A percentile compares a stretch with the other conserved stretches of the same genome.
Evolutionary conservation across 2,329 filamentous ascomycete genomes (phyloP).

Genomic region (Ceratocystis albifundus): DNA sequence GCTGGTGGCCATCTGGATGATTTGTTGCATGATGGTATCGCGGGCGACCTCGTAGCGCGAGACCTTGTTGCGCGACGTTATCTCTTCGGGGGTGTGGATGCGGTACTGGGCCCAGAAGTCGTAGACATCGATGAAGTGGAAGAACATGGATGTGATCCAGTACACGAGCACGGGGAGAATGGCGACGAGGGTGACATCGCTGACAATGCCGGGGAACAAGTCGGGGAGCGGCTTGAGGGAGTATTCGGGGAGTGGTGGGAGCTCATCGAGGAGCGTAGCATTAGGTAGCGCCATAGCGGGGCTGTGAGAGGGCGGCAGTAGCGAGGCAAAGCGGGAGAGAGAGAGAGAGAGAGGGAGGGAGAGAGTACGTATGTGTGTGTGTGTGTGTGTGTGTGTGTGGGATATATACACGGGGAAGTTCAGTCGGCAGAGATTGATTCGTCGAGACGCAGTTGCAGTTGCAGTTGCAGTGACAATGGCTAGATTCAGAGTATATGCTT

Average conservation of each 20-base stretch:
- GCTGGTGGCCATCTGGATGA: conserved; percentile 70
- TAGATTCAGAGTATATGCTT: background rate
- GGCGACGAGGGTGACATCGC: conserved; percentile 70
- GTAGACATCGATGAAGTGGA: conserved; percentile 75
- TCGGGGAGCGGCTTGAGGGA: conserved; percentile 57
- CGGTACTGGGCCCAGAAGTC: conserved; percentile 85
- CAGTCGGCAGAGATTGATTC: background rate
- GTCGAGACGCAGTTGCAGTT: background rate
- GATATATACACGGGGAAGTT: background rate
- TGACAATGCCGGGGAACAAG: conserved; percentile 57
- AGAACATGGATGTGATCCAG: conserved; percentile 75
- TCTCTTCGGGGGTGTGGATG: conserved; percentile 87
- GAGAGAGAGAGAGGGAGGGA: background rate
- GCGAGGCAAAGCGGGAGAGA: no score
- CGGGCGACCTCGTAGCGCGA: conserved; percentile 73
- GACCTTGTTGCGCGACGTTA: conserved; percentile 76
- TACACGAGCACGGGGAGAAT: conserved; percentile 71
- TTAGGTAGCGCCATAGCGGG: conserved; percentile 41
- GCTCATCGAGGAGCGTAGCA: conserved; percentile 42
- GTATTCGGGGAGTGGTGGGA: conserved; percentile 82
- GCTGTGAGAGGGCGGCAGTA: background rate
- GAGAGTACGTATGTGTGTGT: no score
- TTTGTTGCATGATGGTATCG: conserved; percentile 84
- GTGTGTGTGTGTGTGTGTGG: no score
- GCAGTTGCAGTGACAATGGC: background rate